These are phyloP conservation scores for Eurotiales sp. DNA, from an alignment of 2,329 filamentous ascomycete species.

Conservation along the genomic window DNA sequence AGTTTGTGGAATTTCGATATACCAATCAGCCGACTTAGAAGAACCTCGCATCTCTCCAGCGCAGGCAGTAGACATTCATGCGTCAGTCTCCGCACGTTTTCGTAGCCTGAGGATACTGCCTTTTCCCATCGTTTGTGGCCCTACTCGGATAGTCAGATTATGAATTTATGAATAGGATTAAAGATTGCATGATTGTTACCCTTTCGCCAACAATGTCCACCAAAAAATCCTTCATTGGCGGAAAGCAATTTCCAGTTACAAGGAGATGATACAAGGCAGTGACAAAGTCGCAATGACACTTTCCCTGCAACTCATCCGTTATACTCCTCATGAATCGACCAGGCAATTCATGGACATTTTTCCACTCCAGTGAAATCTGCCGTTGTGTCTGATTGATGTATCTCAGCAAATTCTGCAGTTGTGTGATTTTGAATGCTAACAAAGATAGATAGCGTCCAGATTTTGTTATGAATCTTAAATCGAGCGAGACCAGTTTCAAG, in stretches of 20 bases:
- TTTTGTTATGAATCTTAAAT: conserved; percentile 76
- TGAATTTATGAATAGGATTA: background rate
- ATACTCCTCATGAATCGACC: conserved; percentile 72
- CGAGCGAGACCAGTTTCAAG: conserved; percentile 64
- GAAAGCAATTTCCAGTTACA: conserved; percentile 75
- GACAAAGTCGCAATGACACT: conserved; percentile 62
- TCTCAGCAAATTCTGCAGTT: conserved; percentile 77
- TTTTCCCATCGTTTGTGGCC: conserved; percentile 96
- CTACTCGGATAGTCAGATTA: conserved; percentile 40
- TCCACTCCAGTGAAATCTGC: conserved; percentile 79
- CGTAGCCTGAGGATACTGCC: conserved; percentile 71
- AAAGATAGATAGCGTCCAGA: conserved; percentile 74
- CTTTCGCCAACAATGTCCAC: conserved; percentile 76
- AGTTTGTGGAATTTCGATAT: conserved; percentile 75
- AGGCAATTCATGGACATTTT: conserved; percentile 74
- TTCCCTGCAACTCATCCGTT: conserved; percentile 68
- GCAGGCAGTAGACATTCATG: conserved; percentile 88
- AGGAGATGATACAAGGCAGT: conserved; percentile 80
- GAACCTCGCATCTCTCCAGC: conserved; percentile 74
- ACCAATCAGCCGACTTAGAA: conserved; percentile 77
- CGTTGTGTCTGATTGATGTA: conserved; percentile 79
- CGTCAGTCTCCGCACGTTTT: conserved; percentile 69
- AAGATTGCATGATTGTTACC: conserved; percentile 45
- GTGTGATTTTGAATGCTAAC: conserved; percentile 80
- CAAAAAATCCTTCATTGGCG: conserved; percentile 78